A percentile compares a stretch with the other conserved stretches of the same genome.
These are phyloP conservation scores for Trichocomaceae sp. DNA, from an alignment of 2,329 filamentous ascomycete species.

Conservation along the genomic window DNA sequence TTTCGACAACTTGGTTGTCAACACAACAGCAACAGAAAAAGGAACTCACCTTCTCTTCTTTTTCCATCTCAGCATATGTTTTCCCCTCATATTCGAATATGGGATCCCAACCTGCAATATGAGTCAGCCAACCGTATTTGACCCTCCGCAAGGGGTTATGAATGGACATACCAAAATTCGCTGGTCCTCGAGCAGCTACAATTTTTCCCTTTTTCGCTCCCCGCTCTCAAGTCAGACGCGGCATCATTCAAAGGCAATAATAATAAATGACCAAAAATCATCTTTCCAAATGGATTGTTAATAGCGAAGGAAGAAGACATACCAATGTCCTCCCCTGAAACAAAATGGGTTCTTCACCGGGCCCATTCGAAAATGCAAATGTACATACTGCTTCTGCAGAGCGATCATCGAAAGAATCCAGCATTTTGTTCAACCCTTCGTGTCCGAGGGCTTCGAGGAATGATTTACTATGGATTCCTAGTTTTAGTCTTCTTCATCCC, in stretches of 20 bases:
- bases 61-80: conserved; percentile 96
- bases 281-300: background rate
- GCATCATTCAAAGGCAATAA: background rate
- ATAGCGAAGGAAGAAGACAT: background rate
- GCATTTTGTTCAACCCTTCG: conserved; percentile 78
- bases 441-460: conserved; percentile 81
- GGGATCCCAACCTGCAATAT: conserved; percentile 74
- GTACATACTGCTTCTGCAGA: conserved; percentile 90
- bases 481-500: background rate
- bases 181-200: conserved; percentile 72
- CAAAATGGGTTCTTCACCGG: conserved; percentile 72
- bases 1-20: background rate
- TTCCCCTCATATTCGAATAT: conserved; percentile 89
- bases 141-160: background rate
- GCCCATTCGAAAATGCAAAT: conserved; percentile 84
- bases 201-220: conserved; percentile 61
- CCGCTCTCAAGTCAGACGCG: background rate
- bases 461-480: conserved; percentile 64
- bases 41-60: conserved; percentile 67
- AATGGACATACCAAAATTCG: conserved; percentile 62
- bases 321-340: conserved; percentile 88
- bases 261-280: no score
- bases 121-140: background rate
- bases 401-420: conserved; percentile 84
- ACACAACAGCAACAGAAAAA: background rate